These are phyloP conservation scores for Saccharomycopsis sp. DNA, from an alignment of 805 yeast genomes.

Conservation along the genomic window DNA sequence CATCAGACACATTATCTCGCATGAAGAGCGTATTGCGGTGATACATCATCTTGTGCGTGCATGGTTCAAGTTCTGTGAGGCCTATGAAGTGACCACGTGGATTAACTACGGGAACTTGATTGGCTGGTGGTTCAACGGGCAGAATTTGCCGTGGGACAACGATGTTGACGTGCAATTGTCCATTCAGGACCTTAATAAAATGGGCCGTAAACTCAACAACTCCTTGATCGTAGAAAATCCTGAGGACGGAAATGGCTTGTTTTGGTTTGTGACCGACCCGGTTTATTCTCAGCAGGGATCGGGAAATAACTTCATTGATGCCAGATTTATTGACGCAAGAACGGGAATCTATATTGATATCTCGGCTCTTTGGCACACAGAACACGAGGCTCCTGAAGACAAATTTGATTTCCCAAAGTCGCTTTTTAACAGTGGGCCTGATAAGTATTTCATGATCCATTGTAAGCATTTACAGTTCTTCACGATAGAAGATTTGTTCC, in stretches of 20 bases:
- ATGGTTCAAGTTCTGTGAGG: conserved; percentile 46
- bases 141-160: conserved; percentile 54
- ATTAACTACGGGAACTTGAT: conserved; percentile 58
- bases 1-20: conserved; percentile 27
- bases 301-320: conserved; percentile 37
- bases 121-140: conserved; percentile 57
- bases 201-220: conserved; percentile 45
- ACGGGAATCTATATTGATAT: conserved; percentile 46
- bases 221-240: conserved; percentile 40
- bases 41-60: conserved; percentile 45
- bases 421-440: conserved; percentile 8
- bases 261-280: conserved; percentile 31
- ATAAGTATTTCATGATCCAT: conserved; percentile 22
- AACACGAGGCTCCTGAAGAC: conserved; percentile 30
- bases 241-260: conserved; percentile 29
- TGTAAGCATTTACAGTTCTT: conserved; percentile 29
- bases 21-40: conserved; percentile 27
- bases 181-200: conserved; percentile 34
- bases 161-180: conserved; percentile 61
- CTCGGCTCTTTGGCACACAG: conserved; percentile 33
- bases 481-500: conserved; percentile 33
- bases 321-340: conserved; percentile 43
- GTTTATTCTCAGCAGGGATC: conserved; percentile 31
- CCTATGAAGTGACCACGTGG: conserved; percentile 46
- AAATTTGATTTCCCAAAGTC: background rate